phyloP scores from a whole-genome alignment of 2,329 filamentous ascomycete species.

The Cladosporium sp. region DNA sequence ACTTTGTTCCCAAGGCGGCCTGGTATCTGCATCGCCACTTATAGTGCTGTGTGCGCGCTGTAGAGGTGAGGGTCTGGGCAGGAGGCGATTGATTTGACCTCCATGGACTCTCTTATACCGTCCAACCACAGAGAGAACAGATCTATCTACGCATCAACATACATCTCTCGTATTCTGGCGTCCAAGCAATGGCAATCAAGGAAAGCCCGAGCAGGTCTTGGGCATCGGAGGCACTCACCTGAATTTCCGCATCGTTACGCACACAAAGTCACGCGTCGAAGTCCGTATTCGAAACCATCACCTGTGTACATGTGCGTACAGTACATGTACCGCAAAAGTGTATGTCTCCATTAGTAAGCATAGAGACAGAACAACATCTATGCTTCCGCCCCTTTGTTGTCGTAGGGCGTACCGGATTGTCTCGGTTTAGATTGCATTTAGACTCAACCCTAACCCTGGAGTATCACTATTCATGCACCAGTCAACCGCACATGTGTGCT shows the following conservation, averaged over 20 bases:
- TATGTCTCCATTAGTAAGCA: not conserved
- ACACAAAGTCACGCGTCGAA: not conserved
- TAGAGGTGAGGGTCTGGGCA: not conserved
- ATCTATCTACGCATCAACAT: not conserved
- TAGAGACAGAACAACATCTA: not conserved
- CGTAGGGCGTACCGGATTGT: not conserved
- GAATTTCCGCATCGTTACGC: not conserved
- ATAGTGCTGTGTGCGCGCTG: not conserved
- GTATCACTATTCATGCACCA: not conserved
- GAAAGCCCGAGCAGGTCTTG: not conserved
- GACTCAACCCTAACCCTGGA: not conserved
- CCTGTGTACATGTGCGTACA: not conserved
- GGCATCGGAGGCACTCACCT: not conserved
- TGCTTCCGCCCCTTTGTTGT: not conserved
- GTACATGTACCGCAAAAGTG: not conserved
- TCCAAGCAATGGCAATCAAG: not conserved
- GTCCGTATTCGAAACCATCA: not conserved
- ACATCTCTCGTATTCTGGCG: not conserved
- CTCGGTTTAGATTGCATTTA: not conserved
- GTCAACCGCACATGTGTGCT: not conserved
- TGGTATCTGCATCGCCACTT: not conserved
- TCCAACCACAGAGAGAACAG: not conserved
- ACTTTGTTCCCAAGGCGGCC: not conserved
- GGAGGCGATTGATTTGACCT: not conserved
- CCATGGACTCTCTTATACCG: not conserved